These are phyloP conservation scores for Pleurotus tuoliensis DNA, from an alignment of 768 basidiomycete genomes.

Conservation along the genomic window DNA sequence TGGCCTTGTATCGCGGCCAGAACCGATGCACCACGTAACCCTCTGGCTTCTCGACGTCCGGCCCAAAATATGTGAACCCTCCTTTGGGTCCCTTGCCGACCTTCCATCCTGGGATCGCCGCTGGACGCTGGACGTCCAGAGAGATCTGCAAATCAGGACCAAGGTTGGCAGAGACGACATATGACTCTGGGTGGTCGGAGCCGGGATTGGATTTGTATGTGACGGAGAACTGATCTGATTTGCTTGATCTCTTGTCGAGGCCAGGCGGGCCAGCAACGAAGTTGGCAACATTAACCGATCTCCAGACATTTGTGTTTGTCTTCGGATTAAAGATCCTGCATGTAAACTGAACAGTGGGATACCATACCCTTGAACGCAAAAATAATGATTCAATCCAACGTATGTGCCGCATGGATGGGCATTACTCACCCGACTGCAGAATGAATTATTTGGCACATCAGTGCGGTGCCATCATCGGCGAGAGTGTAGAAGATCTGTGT, in stretches of 20 bases:
- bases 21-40: slow-evolving; percentile 90
- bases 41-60: slow-evolving; percentile 62
- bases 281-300: slow-evolving; percentile 80
- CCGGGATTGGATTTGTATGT: slow-evolving; percentile 55
- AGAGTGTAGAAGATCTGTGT: slow-evolving; percentile 87
- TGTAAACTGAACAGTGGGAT: slow-evolving; percentile 90
- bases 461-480: slow-evolving; percentile 70
- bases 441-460: slow-evolving; percentile 87
- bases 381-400: slow-evolving; percentile 6
- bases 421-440: slow-evolving; percentile 78
- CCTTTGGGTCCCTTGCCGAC: slow-evolving; percentile 84
- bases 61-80: slow-evolving; percentile 86
- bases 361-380: slow-evolving; percentile 65
- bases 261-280: slow-evolving; percentile 71
- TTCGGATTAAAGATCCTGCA: slow-evolving; percentile 84
- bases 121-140: slow-evolving; percentile 67
- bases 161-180: slow-evolving; percentile 76
- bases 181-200: slow-evolving; percentile 67
- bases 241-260: slow-evolving; percentile 83
- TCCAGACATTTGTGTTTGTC: slow-evolving; percentile 76
- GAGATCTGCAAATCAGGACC: slow-evolving; percentile 78
- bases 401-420: slow-evolving; percentile 6
- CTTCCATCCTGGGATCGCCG: slow-evolving; percentile 82
- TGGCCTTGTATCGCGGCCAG: slow-evolving; percentile 68
- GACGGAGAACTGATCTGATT: slow-evolving; percentile 81